phyloP scores from a whole-genome alignment of 2,329 filamentous ascomycete genomes.

The Calcarisporium arbuscula region DNA sequence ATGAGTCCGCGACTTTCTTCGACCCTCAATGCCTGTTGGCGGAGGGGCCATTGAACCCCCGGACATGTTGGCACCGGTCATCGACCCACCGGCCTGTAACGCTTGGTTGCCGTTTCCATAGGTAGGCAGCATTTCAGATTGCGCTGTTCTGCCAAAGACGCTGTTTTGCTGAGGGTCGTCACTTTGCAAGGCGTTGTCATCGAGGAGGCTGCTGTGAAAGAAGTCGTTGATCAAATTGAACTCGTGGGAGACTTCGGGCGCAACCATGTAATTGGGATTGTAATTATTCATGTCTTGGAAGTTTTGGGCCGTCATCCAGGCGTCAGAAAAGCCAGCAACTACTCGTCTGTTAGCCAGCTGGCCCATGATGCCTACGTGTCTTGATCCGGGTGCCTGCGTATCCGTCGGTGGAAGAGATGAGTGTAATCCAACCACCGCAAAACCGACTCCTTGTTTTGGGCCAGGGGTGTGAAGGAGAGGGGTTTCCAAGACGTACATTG shows the following conservation, averaged over 20 bases:
- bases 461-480: conserved; percentile 4
- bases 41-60: conserved; percentile 42
- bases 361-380: conserved; percentile 3
- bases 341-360: conserved; percentile 9
- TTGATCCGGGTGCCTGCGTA: no score
- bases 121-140: conserved; percentile 42
- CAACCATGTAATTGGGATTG: conserved; percentile 91
- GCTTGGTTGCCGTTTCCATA: conserved; percentile 38
- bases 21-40: conserved; percentile 36
- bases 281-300: conserved; percentile 93
- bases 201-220: conserved; percentile 81
- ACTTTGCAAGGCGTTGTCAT: conserved; percentile 68
- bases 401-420: no score
- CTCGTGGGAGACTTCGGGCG: conserved; percentile 88
- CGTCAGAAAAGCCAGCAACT: conserved; percentile 77
- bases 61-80: conserved; percentile 14
- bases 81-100: conserved; percentile 15
- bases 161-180: conserved; percentile 52
- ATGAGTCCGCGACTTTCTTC: no score
- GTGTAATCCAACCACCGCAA: no score
- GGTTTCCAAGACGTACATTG: conserved; percentile 57
- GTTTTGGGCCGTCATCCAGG: conserved; percentile 73
- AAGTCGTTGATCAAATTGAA: conserved; percentile 97
- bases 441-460: background rate
- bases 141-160: conserved; percentile 31